A percentile compares a stretch with the other conserved stretches of the same genome.
phyloP scores from a whole-genome alignment of 108 stramenopile genomes.

The Skeletonema tropicum region DNA sequence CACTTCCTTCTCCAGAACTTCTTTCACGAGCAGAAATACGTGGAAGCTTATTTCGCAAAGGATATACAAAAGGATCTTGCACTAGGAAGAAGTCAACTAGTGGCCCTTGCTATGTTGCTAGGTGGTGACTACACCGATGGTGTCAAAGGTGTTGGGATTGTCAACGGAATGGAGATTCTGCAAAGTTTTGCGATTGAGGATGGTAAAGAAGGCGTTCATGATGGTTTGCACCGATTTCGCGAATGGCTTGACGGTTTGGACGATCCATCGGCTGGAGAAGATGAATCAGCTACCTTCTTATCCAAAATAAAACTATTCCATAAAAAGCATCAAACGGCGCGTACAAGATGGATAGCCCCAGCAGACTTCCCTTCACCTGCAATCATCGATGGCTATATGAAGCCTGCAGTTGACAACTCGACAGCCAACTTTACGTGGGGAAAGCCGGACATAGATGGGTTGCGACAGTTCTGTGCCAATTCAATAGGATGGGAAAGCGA shows the following conservation, averaged over 20 bases:
- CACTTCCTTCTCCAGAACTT: conserved; percentile 76
- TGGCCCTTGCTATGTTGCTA: conserved; percentile 94
- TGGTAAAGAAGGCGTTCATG: conserved; percentile 52
- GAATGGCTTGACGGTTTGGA: conserved; percentile 89
- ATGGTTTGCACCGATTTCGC: conserved; percentile 76
- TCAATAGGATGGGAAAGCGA: conserved; percentile 83
- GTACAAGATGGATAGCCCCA: conserved; percentile 83
- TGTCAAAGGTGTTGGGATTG: conserved; percentile 97
- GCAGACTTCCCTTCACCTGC: conserved; percentile 79
- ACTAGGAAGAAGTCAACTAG: conserved; percentile 76
- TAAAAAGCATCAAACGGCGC: conserved; percentile 78
- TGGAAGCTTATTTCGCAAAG: conserved; percentile 88
- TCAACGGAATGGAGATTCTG: conserved; percentile 98
- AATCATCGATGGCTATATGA: conserved; percentile 80
- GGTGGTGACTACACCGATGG: conserved; percentile 99
- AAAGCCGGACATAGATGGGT: conserved; percentile 70
- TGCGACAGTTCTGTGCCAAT: conserved; percentile 69
- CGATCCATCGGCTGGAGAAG: conserved; percentile 35
- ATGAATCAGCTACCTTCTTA: conserved; percentile 10
- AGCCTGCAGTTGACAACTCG: conserved; percentile 85
- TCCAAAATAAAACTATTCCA: conserved; percentile 54
- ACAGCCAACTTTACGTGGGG: conserved; percentile 83
- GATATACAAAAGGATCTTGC: conserved; percentile 91
- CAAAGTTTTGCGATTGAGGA: conserved; percentile 75
- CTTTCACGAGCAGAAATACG: conserved; percentile 95